A percentile compares a stretch with the other conserved stretches of the same genome.
phyloP scores from a whole-genome alignment of 257 asterid species.

The Lantana camara region DNA sequence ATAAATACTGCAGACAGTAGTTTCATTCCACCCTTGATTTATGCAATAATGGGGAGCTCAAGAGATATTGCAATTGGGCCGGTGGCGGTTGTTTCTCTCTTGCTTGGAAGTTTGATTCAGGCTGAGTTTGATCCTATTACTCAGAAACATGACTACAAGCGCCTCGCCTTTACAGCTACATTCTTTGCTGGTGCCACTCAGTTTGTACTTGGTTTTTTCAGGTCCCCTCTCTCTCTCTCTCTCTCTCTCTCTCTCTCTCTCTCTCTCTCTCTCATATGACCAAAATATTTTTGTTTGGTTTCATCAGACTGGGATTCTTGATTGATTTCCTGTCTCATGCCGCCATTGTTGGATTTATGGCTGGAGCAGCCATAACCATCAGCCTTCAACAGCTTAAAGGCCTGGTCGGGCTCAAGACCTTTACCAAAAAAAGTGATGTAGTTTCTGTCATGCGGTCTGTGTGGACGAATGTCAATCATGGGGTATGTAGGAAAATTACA shows the following conservation, averaged over 20 bases:
- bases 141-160: slow-evolving; percentile 38
- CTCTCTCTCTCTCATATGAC: not conserved
- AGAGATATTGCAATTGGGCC: slow-evolving; percentile 70
- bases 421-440: slow-evolving; percentile 54
- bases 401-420: slow-evolving; percentile 49
- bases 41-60: slow-evolving; percentile 66
- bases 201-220: slow-evolving; percentile 51
- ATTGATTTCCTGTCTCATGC: slow-evolving; percentile 65
- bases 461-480: slow-evolving; percentile 44
- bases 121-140: slow-evolving; percentile 46
- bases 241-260: not conserved
- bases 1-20: slow-evolving; percentile 42
- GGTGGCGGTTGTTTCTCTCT: slow-evolving; percentile 66
- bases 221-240: slow-evolving; percentile 30
- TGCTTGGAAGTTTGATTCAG: slow-evolving; percentile 55
- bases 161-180: slow-evolving; percentile 62
- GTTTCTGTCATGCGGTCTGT: slow-evolving; percentile 58
- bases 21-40: slow-evolving; percentile 59
- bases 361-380: slow-evolving; percentile 62
- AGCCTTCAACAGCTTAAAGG: slow-evolving; percentile 65
- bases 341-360: slow-evolving; percentile 63
- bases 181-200: slow-evolving; percentile 62
- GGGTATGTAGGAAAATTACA: slow-evolving; percentile 41
- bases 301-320: slow-evolving; percentile 56
- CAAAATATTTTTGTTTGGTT: not conserved